Percentiles rank a stretch among this genome's conserved stretches.
These are phyloP conservation scores for Trichoderma sp. DNA, from an alignment of 2,329 filamentous ascomycete species.

Conservation along the genomic window DNA sequence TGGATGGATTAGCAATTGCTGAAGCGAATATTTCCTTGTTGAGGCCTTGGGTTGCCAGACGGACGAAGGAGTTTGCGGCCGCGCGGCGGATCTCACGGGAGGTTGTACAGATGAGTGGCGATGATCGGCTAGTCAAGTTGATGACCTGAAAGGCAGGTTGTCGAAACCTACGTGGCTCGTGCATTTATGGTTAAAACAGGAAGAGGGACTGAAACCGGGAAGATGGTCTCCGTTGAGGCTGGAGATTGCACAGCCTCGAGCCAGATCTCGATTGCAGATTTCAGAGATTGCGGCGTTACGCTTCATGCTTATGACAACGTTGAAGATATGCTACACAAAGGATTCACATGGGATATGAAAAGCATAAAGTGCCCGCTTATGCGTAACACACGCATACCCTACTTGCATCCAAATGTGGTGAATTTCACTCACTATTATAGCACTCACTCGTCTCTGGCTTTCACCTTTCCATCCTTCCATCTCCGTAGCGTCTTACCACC, in stretches of 20 bases:
- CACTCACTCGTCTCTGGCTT: constrained; percentile 13
- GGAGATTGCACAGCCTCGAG: background rate
- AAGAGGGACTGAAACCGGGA: background rate
- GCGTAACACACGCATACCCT: background rate
- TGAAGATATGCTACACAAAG: background rate
- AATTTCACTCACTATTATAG: background rate
- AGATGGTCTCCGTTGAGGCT: background rate
- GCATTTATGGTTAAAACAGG: background rate
- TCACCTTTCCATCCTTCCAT: constrained; percentile 23
- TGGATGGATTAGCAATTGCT: background rate
- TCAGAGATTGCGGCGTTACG: background rate
- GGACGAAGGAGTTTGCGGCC: background rate
- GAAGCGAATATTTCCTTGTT: background rate
- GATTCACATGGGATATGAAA: background rate
- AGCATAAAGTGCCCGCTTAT: background rate
- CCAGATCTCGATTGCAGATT: background rate
- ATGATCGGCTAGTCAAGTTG: background rate
- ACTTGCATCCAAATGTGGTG: background rate
- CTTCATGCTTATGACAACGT: background rate
- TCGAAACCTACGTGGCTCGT: background rate
- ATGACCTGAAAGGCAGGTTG: background rate
- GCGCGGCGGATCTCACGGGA: background rate
- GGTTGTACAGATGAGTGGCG: background rate
- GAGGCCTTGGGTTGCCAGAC: background rate
- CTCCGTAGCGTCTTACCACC: constrained; percentile 27